Percentiles rank a stretch among this genome's conserved stretches.
These are phyloP conservation scores for Pestalotiopsis sp. DNA, from an alignment of 2,329 filamentous ascomycete species.

Conservation along the genomic window DNA sequence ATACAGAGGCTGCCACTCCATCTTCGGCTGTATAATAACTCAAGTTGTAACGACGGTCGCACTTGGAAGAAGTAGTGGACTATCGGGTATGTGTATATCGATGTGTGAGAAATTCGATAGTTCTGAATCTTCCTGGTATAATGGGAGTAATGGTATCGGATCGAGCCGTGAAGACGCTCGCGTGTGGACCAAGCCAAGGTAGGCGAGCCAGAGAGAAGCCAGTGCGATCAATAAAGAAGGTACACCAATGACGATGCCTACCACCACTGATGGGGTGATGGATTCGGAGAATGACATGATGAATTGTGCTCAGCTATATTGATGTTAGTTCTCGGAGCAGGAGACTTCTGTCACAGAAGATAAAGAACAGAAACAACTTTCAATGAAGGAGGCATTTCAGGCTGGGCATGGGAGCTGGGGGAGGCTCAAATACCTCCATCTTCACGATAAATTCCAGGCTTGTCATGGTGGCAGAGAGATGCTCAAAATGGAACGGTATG, in stretches of 20 bases:
- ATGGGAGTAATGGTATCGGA: neutral
- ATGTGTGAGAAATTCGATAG: neutral
- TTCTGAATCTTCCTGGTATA: neutral
- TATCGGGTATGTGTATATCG: neutral
- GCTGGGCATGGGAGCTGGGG: no score
- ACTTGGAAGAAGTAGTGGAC: neutral
- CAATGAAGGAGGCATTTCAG: no score
- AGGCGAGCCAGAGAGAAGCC: neutral
- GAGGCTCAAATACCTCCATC: no score
- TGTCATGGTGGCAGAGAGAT: no score
- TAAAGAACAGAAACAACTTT: no score
- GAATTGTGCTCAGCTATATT: no score
- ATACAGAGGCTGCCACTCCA: no score
- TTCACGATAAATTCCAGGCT: no score
- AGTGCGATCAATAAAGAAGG: neutral
- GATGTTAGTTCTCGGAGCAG: no score
- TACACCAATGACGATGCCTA: neutral
- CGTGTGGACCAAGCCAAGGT: neutral
- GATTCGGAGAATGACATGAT: neutral
- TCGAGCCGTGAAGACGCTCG: neutral
- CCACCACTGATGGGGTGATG: neutral
- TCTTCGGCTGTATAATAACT: neutral
- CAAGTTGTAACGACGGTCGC: neutral
- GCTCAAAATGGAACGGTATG: no score
- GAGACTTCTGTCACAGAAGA: no score